These are phyloP conservation scores for Venturia effusa DNA, from an alignment of 2,329 filamentous ascomycete genomes.

Conservation along the genomic window DNA sequence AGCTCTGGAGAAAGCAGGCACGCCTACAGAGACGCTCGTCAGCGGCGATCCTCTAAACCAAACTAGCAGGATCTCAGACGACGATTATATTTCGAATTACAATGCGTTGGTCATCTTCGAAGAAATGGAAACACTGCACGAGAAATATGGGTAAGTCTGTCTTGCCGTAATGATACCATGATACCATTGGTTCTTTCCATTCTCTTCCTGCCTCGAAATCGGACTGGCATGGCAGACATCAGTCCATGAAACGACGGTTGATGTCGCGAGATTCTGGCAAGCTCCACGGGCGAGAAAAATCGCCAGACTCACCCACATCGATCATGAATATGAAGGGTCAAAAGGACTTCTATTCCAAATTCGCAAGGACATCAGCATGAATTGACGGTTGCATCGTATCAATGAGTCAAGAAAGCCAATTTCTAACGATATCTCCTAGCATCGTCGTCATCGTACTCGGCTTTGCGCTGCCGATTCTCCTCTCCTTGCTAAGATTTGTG, in stretches of 20 bases:
- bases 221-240: background rate
- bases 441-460: constrained; percentile 19
- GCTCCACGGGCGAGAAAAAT: background rate
- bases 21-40: background rate
- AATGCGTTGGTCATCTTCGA: constrained; percentile 9
- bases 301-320: background rate
- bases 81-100: constrained; percentile 4
- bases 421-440: constrained; percentile 10
- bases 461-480: constrained; percentile 19
- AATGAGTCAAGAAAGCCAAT: background rate
- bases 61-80: constrained; percentile 7
- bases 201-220: background rate
- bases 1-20: constrained; percentile 2
- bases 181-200: background rate
- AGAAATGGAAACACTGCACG: constrained; percentile 1
- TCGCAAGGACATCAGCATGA: background rate
- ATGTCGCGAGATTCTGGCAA: background rate
- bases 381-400: background rate
- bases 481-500: constrained; percentile 18
- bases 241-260: background rate
- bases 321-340: too few relatives aligned
- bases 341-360: too few relatives aligned
- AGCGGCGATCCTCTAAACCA: constrained; percentile 7
- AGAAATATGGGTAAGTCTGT: constrained; percentile 7
- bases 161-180: background rate